Evolutionary conservation across 345 rosid species (phyloP).

Genomic region (Salix caprea): DNA sequence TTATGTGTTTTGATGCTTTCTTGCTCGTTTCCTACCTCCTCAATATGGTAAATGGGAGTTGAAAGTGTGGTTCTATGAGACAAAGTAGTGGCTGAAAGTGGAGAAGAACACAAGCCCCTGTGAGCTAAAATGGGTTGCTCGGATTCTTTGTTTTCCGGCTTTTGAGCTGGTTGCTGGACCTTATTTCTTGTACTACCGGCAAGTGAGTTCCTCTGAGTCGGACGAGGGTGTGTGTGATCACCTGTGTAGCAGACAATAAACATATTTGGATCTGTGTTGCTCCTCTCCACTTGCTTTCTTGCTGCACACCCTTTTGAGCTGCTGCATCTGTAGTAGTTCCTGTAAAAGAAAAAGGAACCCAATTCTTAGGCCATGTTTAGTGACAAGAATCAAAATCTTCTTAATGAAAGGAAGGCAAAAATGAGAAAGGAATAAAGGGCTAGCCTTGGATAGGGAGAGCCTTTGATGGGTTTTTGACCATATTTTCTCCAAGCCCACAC

Average conservation of each 20-base stretch:
- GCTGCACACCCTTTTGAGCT: conserved; percentile 84
- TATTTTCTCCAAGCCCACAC: conserved; percentile 97
- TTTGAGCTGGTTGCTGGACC: conserved; percentile 26
- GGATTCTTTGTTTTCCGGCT: conserved; percentile 14
- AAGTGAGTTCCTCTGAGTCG: conserved; percentile 85
- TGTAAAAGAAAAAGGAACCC: conserved; percentile 21
- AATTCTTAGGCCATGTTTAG: neutral
- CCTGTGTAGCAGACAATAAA: conserved; percentile 75
- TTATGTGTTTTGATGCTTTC: neutral
- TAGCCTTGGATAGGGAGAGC: conserved; percentile 89
- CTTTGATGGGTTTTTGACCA: conserved; percentile 96
- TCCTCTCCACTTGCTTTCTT: conserved; percentile 83
- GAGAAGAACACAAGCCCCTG: conserved; percentile 13
- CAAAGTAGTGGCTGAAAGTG: conserved; percentile 26
- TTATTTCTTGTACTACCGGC: conserved; percentile 83
- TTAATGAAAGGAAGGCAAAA: neutral
- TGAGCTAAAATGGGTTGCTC: conserved; percentile 1
- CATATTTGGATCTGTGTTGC: conserved; percentile 53
- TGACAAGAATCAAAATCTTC: neutral
- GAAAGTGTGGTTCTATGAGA: conserved; percentile 56
- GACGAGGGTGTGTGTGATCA: conserved; percentile 84
- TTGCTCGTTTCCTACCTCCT: neutral
- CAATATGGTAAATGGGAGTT: conserved; percentile 29
- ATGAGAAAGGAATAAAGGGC: neutral
- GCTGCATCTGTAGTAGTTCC: conserved; percentile 89